Base-by-base conservation (phyloP, 352 stramenopile genomes). In the Pilasporangium apinafurcum region DNA sequence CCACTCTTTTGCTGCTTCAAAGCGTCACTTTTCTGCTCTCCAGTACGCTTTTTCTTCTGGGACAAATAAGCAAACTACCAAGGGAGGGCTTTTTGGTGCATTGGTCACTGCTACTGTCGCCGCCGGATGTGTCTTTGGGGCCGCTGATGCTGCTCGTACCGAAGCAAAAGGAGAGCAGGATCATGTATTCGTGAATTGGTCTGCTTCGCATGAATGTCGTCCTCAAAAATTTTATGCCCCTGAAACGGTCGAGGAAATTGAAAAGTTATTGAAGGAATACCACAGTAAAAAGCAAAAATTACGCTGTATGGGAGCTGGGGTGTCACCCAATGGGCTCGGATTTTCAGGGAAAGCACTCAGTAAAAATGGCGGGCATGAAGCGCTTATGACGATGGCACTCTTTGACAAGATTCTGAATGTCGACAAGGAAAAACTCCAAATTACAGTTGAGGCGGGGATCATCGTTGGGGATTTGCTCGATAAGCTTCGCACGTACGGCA, bases 321-420 rank as follows among this genome's bases (percentile, higher is more conserved):
- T 99, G 7, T 98, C 89, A 33, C 96, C 96, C 1, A 99, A 99
- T 64, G 96, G 95, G 17, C 55, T 99, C 17, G 89, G 86, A 2
- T 96, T 99, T 58, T 84, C 72, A 10, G 64, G 60, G 9, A 62
- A 53, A 24, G 35, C 38, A 8, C 7, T 34, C 20, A 21, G 1
- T 18, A 41, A 50, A 0, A 48, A 62, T 2, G 42, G 66, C 17
- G 39, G 48, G 6, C 53, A 68, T 37, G 68, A 84, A 44, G 83
- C 85, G 10, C 78, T 98, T 48, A 76, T 99, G 40, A 95, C 83
- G 29, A 76, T 99, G 48, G 91, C 83, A 20, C 68, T 96, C 27
- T 76, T 98, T 7, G 93, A 98, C 63, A 75, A 84, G 30, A 75
- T 98, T 25, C 37, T 98, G 9, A 52, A 87, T 8, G 74, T 99